Percentiles rank a stretch among this genome's conserved stretches.
phyloP scores from a whole-genome alignment of 176 grass and related monocot genomes.

The Ensete ventricosum region DNA sequence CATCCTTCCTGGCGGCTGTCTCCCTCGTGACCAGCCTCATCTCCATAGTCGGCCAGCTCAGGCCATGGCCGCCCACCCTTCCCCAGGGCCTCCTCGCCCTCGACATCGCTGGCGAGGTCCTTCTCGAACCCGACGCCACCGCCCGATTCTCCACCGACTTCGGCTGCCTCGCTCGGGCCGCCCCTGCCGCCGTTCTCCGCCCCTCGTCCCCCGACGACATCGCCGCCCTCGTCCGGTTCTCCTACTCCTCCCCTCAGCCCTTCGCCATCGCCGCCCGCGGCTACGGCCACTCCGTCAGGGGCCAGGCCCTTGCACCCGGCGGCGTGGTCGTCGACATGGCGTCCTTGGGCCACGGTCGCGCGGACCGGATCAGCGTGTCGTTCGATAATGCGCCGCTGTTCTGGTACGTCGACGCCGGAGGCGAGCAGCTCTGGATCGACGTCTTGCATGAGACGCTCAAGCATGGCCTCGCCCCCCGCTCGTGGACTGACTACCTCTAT shows the following conservation, averaged over 20 bases:
- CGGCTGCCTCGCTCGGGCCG: constrained; percentile 25
- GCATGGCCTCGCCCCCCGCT: constrained; percentile 34
- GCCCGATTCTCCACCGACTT: background rate
- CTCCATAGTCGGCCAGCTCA: background rate
- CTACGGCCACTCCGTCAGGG: constrained; percentile 34
- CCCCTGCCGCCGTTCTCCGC: constrained; percentile 24
- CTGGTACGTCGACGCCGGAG: constrained; percentile 39
- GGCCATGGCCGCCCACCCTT: background rate
- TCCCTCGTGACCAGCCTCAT: background rate
- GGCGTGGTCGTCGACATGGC: constrained; percentile 57
- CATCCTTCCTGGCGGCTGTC: background rate
- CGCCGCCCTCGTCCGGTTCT: background rate
- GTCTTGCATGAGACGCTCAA: constrained; percentile 39
- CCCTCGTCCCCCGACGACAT: constrained; percentile 6
- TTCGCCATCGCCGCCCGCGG: constrained; percentile 37
- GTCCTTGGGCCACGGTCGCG: constrained; percentile 5
- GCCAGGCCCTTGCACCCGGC: constrained; percentile 27
- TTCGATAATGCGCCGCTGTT: background rate
- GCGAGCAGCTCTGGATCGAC: constrained; percentile 55
- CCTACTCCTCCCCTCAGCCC: background rate
- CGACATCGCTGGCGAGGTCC: background rate
- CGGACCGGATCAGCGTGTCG: constrained; percentile 31
- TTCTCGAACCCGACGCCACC: background rate
- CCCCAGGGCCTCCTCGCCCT: background rate
- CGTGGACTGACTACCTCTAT: constrained; percentile 54